Percentiles rank a stretch among this genome's conserved stretches.
Evolutionary conservation across 306 rosid genomes (phyloP).

Genomic region (Cicer arietinum): DNA sequence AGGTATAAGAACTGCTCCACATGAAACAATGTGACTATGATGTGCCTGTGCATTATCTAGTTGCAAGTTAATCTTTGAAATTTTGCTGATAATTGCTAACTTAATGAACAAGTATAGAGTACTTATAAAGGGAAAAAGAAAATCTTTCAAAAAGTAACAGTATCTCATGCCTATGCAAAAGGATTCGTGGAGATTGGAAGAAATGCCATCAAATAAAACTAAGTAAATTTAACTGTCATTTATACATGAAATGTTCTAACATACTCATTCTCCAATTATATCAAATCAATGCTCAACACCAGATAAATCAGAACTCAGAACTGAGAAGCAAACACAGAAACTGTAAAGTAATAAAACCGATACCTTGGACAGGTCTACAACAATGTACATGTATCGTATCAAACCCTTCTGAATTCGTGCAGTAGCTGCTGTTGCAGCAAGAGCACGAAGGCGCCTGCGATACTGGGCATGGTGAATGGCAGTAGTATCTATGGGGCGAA

Average conservation of each 20-base stretch:
- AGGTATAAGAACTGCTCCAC: constrained; percentile 19
- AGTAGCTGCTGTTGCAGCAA: constrained; percentile 63
- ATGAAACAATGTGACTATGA: constrained; percentile 29
- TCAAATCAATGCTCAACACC: constrained; percentile 7
- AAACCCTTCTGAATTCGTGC: constrained; percentile 94
- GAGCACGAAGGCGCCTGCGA: constrained; percentile 85
- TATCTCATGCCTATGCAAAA: neutral
- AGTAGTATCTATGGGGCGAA: constrained; percentile 82
- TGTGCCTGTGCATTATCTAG: constrained; percentile 8
- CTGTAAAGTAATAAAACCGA: constrained; percentile 26
- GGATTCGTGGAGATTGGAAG: constrained; percentile 33
- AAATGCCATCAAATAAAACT: constrained; percentile 5
- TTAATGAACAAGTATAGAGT: constrained; percentile 2
- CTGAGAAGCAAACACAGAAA: constrained; percentile 4
- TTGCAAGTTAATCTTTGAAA: neutral
- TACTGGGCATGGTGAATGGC: constrained; percentile 84
- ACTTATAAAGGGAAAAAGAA: neutral
- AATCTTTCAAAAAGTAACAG: neutral
- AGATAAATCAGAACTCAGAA: neutral
- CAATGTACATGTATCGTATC: constrained; percentile 78
- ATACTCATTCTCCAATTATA: constrained; percentile 24
- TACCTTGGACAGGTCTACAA: constrained; percentile 88
- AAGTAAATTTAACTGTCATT: constrained; percentile 29
- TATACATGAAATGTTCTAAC: constrained; percentile 18
- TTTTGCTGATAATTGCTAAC: constrained; percentile 12